Percentiles rank a stretch among this genome's conserved stretches.
Evolutionary conservation across 768 basidiomycete genomes (phyloP).

Genomic region (Leccinum fibrillosum): DNA sequence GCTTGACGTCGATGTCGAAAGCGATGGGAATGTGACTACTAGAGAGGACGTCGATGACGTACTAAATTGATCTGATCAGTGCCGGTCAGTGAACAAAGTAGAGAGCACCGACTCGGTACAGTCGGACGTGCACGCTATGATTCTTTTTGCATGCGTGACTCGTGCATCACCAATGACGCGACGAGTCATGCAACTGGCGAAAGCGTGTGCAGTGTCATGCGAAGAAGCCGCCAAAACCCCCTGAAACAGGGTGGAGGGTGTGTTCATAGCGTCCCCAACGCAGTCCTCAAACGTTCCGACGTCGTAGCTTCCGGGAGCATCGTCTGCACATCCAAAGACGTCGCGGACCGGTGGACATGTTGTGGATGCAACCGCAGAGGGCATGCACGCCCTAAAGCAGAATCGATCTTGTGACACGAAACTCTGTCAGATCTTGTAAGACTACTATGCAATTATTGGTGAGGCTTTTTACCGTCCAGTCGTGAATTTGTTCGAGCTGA

Average conservation of each 20-base stretch:
- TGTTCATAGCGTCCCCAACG: slow-evolving; percentile 49
- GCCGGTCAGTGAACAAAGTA: background rate
- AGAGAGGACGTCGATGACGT: background rate
- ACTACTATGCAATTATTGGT: slow-evolving; percentile 3
- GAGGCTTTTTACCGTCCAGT: slow-evolving; percentile 59
- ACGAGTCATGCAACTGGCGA: slow-evolving; percentile 55
- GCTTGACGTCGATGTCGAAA: background rate
- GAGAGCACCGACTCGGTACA: background rate
- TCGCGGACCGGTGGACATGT: slow-evolving; percentile 63
- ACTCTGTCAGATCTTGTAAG: slow-evolving; percentile 39
- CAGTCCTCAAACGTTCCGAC: slow-evolving; percentile 49
- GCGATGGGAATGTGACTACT: slow-evolving; percentile 5
- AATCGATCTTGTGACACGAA: slow-evolving; percentile 59
- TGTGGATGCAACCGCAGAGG: slow-evolving; percentile 43
- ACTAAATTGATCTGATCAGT: background rate
- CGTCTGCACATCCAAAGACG: slow-evolving; percentile 57
- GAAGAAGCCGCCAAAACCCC: slow-evolving; percentile 53
- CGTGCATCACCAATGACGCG: slow-evolving; percentile 50
- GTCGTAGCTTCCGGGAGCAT: slow-evolving; percentile 53
- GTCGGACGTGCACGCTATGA: slow-evolving; percentile 12
- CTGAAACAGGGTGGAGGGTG: slow-evolving; percentile 63
- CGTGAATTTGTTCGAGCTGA: slow-evolving; percentile 52
- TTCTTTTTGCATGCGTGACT: slow-evolving; percentile 29
- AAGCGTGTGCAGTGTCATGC: slow-evolving; percentile 54
- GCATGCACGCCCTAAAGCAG: slow-evolving; percentile 72